Evolutionary conservation across 169 alveolate genomes (phyloP).

Genomic region (Eimeria zaria): DNA sequence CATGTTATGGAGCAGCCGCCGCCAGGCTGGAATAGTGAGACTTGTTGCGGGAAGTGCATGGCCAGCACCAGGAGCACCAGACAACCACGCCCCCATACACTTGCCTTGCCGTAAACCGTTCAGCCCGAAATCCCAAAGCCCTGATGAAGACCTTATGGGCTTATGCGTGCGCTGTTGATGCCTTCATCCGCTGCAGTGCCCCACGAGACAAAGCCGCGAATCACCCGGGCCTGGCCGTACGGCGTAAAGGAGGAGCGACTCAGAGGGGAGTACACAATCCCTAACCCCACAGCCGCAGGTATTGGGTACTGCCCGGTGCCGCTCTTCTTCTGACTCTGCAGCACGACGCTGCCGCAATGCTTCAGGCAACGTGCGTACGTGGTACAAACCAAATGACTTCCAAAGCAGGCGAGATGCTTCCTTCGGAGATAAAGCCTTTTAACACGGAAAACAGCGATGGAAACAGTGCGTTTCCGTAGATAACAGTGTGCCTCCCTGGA

Average conservation of each 20-base stretch:
- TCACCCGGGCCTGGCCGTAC: constrained; percentile 87
- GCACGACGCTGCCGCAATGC: background rate
- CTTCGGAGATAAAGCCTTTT: background rate
- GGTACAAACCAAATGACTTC: background rate
- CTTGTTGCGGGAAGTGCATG: background rate
- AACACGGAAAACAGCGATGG: background rate
- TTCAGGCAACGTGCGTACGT: background rate
- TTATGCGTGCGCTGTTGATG: background rate
- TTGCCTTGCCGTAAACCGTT: background rate
- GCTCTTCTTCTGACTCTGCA: constrained; percentile 87
- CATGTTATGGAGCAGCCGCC: constrained; percentile 94
- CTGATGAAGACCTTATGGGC: background rate
- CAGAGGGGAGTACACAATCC: constrained; percentile 90
- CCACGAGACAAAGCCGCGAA: constrained; percentile 61
- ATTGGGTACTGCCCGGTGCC: constrained; percentile 94
- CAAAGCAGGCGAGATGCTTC: background rate
- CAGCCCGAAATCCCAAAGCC: background rate
- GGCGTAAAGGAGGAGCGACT: constrained; percentile 90
- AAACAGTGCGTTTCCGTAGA: background rate
- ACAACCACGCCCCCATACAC: background rate
- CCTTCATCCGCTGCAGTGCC: constrained; percentile 64
- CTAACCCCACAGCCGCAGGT: constrained; percentile 94
- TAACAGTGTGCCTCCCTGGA: background rate
- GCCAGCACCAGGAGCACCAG: background rate
- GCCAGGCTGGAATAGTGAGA: constrained; percentile 88